Conservation (phyloP, 345 rosid genomes). For the Acer saccharum region DNA sequence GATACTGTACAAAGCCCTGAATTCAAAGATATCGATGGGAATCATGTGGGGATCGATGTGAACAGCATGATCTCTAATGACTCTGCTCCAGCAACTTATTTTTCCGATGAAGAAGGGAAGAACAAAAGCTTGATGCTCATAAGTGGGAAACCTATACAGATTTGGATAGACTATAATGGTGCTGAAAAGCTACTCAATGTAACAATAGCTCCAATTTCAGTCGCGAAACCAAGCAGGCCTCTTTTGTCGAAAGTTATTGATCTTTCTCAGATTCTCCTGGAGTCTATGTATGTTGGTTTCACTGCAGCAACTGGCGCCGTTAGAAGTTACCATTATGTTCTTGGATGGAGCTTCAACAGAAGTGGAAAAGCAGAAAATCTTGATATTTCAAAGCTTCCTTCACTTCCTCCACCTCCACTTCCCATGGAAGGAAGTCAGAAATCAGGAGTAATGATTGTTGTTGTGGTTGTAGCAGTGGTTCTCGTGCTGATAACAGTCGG, state of each 20-base stretch:
- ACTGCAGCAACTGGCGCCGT: slow-evolving; percentile 48
- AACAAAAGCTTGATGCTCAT: slow-evolving; percentile 34
- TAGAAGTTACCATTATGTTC: slow-evolving; percentile 40
- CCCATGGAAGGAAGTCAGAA: slow-evolving; percentile 32
- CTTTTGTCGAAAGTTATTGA: slow-evolving; percentile 46
- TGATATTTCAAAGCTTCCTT: slow-evolving; percentile 52
- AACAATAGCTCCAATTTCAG: slow-evolving; percentile 44
- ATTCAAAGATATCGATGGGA: slow-evolving; percentile 42
- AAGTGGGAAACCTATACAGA: slow-evolving; percentile 46
- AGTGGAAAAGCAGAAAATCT: slow-evolving; percentile 48
- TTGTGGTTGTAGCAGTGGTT: slow-evolving; percentile 26
- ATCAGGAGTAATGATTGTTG: slow-evolving; percentile 1
- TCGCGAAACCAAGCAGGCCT: slow-evolving; percentile 40
- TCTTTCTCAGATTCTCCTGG: slow-evolving; percentile 39
- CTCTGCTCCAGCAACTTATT: slow-evolving; percentile 44
- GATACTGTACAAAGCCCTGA: slow-evolving; percentile 49
- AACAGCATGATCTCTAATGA: slow-evolving; percentile 37
- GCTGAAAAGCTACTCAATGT: slow-evolving; percentile 37
- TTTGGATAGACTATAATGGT: slow-evolving; percentile 65
- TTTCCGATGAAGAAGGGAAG: slow-evolving; percentile 26
- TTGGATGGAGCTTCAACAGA: slow-evolving; percentile 66
- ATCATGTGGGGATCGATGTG: slow-evolving; percentile 68
- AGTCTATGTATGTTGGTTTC: slow-evolving; percentile 55
- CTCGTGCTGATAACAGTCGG: slow-evolving; percentile 17
- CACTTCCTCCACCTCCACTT: slow-evolving; percentile 33